Evolutionary conservation across 148 eudicot genomes (phyloP), one percentile per base, ranked within the genome.

Genomic region (Drosera capensis): DNA sequence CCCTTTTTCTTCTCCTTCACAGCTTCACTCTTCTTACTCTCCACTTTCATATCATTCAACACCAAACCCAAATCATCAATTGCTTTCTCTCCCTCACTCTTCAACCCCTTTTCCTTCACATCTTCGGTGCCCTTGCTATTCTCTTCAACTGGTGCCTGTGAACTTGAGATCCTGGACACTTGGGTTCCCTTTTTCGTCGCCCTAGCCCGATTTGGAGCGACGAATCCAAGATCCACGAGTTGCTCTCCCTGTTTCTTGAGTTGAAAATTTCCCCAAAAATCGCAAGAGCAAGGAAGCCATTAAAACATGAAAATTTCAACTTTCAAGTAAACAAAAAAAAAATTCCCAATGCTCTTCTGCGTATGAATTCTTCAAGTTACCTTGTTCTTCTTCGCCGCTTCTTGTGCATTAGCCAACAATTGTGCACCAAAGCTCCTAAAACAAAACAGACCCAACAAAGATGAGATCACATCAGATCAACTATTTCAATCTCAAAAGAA

Each of bases 381-480:
- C 69, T 68, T 59, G 44, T 68, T 58, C 19, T 59, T 59, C 7
- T 54, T 58, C 25, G 66, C 64, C 39, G 22, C 62, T 2, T 40
- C 63, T 54, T 74, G 72, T 40, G 75, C 80, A 52, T 74, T 70
- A 0, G 75, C 80, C 5, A 70, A 12, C 9, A 74, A 52, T 29
- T 74, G 75, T 41, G 80, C 75, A 42, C 72, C 53, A 40, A 70
- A 74, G 46, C 62, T 59, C 43, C 80, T 63, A 42, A n/a, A n/a
- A n/a, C 14, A n/a, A 8, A 26, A 13, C 43, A 37, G 43, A 50
- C 23, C 14, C 5, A 11, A 40, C 18, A 6, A 14, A n/a, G n/a
- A n/a, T n/a, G n/a, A 40, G 14, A 7, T 15, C 7, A 40, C 5
- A 11, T 6, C 6, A 40, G 18, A 6, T 6, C 5, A 40, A 16